Percentiles rank a stretch among this genome's conserved stretches.
Conservation (phyloP, 495 filamentous ascomycete species). For the Hypoxylon crocopeplum region DNA sequence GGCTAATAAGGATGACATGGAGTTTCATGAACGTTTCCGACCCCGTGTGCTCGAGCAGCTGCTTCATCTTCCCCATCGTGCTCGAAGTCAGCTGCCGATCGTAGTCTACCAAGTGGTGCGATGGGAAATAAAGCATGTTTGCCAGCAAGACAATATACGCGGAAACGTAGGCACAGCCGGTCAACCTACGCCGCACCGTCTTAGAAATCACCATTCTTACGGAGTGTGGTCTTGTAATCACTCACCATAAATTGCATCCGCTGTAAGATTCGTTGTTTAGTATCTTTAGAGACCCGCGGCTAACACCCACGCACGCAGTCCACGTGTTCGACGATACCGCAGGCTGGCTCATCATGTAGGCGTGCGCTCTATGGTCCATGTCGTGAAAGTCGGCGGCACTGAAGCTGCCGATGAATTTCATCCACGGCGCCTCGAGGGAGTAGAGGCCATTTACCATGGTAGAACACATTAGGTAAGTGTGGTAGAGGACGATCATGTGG, state of each 20-base stretch:
- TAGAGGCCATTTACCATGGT: slow-evolving; percentile 39
- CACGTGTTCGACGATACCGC: slow-evolving; percentile 32
- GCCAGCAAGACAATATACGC: slow-evolving; percentile 39
- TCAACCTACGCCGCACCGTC: slow-evolving; percentile 24
- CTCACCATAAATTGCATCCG: slow-evolving; percentile 41
- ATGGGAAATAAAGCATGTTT: slow-evolving; percentile 37
- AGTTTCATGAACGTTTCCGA: slow-evolving; percentile 31
- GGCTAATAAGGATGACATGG: slow-evolving; percentile 20
- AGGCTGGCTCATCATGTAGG: slow-evolving; percentile 22
- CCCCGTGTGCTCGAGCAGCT: slow-evolving; percentile 26
- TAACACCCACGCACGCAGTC: slow-evolving; percentile 32
- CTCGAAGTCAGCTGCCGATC: slow-evolving; percentile 31
- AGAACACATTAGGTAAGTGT: slow-evolving; percentile 36
- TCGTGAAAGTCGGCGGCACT: slow-evolving; percentile 11
- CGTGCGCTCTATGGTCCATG: slow-evolving; percentile 7
- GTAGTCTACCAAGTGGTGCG: slow-evolving; percentile 18
- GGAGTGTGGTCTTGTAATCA: not conserved
- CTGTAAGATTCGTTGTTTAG: slow-evolving; percentile 18
- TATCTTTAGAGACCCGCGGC: slow-evolving; percentile 35
- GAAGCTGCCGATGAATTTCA: slow-evolving; percentile 19
- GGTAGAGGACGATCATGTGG: slow-evolving; percentile 37
- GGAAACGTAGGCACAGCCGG: slow-evolving; percentile 40
- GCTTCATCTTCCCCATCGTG: slow-evolving; percentile 28
- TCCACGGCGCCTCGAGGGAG: slow-evolving; percentile 36
- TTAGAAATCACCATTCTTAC: slow-evolving; percentile 1